phyloP scores from a whole-genome alignment of 1,284 basidiomycete species.

The Dichomitus squalens region DNA sequence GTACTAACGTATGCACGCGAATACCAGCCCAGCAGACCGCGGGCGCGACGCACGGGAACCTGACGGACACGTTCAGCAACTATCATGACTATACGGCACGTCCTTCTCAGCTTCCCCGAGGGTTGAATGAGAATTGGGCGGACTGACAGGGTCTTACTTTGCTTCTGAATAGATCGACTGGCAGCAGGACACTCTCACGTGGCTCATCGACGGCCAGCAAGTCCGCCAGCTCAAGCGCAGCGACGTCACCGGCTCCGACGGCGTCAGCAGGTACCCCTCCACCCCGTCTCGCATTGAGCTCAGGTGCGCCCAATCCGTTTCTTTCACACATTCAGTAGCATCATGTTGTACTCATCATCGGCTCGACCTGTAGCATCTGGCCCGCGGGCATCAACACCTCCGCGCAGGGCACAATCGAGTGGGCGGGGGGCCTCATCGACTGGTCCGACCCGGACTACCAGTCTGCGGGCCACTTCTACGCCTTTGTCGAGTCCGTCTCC shows the following conservation, averaged over 20 bases:
- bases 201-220: constrained; percentile 68
- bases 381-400: constrained; percentile 67
- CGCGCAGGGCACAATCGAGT: constrained; percentile 70
- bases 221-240: constrained; percentile 69
- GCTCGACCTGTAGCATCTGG: constrained; percentile 58
- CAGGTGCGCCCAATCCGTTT: constrained; percentile 44
- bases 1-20: background rate
- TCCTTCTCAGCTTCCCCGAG: background rate
- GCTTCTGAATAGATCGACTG: constrained; percentile 66
- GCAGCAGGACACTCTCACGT: constrained; percentile 68
- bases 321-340: background rate
- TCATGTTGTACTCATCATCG: background rate
- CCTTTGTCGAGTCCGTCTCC: constrained; percentile 38
- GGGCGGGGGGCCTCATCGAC: constrained; percentile 81
- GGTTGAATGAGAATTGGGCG: background rate
- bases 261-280: constrained; percentile 64
- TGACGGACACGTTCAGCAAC: constrained; percentile 64
- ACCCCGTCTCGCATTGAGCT: constrained; percentile 81
- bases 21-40: constrained; percentile 43
- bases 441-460: constrained; percentile 76
- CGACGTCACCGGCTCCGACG: constrained; percentile 51
- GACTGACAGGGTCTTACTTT: background rate
- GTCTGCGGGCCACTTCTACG: constrained; percentile 46
- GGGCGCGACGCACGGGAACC: constrained; percentile 47
- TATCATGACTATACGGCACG: constrained; percentile 80